Percentiles rank a stretch among this genome's conserved stretches.
Conservation (phyloP, 306 rosid species). For the Dryas octopetala region DNA sequence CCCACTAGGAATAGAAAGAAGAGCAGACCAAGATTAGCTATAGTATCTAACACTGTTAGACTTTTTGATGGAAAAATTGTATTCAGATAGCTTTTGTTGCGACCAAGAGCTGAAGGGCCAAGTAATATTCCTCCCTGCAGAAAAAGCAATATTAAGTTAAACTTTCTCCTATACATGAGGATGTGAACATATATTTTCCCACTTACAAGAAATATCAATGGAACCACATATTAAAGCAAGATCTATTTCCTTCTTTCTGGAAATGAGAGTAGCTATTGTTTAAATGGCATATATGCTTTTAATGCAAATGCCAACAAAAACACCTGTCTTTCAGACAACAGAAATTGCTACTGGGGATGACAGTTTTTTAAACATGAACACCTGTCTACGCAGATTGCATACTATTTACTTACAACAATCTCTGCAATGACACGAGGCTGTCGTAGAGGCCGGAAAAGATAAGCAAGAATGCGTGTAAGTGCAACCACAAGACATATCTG, state of each 20-base stretch:
- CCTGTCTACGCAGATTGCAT: neutral
- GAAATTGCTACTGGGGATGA: neutral
- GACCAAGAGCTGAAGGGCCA: slow-evolving; percentile 69
- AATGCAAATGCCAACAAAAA: neutral
- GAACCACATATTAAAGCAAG: neutral
- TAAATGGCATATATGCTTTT: slow-evolving; percentile 4
- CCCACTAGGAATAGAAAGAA: slow-evolving; percentile 66
- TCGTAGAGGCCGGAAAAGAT: slow-evolving; percentile 40
- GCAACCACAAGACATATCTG: slow-evolving; percentile 49
- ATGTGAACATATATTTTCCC: neutral
- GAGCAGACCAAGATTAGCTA: slow-evolving; percentile 71
- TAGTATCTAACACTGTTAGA: slow-evolving; percentile 56
- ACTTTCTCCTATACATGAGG: neutral
- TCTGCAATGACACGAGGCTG: slow-evolving; percentile 68
- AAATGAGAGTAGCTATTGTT: neutral
- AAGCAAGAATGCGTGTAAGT: slow-evolving; percentile 48
- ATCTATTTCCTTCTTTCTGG: neutral
- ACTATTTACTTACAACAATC: slow-evolving; percentile 55
- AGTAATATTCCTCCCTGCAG: slow-evolving; percentile 67
- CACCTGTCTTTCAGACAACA: neutral
- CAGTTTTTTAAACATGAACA: neutral
- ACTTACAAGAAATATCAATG: neutral
- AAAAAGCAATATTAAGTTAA: neutral
- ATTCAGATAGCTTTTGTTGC: slow-evolving; percentile 35
- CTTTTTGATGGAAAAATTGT: slow-evolving; percentile 55